Evolutionary conservation across 2,329 filamentous ascomycete genomes (phyloP).

Genomic region (Thelonectria discophora): DNA sequence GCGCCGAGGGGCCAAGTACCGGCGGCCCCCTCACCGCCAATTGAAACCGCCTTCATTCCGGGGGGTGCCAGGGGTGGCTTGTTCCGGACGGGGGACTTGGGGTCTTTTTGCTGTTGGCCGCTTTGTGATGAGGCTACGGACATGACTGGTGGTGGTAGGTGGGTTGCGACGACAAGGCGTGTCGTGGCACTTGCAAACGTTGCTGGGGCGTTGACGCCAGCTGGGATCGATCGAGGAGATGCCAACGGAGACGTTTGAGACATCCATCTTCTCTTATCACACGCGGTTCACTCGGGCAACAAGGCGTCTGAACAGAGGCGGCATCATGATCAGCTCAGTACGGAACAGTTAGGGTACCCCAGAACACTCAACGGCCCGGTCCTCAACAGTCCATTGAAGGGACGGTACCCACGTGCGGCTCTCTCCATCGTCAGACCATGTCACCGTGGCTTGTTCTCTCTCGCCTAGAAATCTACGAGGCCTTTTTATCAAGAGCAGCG

Average conservation of each 20-base stretch:
- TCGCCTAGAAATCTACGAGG: background rate
- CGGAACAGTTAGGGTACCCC: too few relatives aligned
- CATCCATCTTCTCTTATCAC: too few relatives aligned
- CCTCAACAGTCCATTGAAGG: background rate
- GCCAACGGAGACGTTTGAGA: too few relatives aligned
- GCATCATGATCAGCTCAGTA: too few relatives aligned
- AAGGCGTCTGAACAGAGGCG: too few relatives aligned
- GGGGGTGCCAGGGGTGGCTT: constrained; percentile 38
- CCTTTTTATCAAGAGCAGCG: background rate
- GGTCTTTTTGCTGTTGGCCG: too few relatives aligned
- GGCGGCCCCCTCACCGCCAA: constrained; percentile 40
- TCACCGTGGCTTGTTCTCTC: background rate
- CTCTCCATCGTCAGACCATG: constrained; percentile 16
- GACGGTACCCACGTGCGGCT: constrained; percentile 9
- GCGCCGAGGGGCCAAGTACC: constrained; percentile 29
- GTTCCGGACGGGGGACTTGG: constrained; percentile 4
- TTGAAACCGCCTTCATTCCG: constrained; percentile 37
- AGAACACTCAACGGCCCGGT: background rate
- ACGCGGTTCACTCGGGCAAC: too few relatives aligned
- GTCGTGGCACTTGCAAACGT: constrained; percentile 26
- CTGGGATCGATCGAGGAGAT: constrained; percentile 1
- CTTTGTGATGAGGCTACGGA: background rate
- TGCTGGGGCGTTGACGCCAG: background rate
- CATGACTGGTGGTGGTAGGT: background rate
- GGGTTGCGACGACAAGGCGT: background rate